Evolutionary conservation across 306 rosid genomes (phyloP).

Genomic region (Citrullus amarus): DNA sequence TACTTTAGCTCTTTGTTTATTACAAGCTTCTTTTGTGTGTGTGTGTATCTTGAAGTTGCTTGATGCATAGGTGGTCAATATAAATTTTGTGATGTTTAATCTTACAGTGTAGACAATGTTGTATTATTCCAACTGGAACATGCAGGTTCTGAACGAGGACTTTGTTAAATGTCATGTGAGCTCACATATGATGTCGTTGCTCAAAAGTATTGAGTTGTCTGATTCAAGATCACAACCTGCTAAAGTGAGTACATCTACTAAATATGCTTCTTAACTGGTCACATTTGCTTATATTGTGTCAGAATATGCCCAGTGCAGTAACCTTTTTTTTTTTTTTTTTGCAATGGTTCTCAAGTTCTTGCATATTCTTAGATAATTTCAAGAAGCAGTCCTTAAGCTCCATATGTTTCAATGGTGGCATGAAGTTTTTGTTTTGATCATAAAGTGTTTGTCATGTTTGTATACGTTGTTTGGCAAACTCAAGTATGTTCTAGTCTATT

Average conservation of each 20-base stretch:
- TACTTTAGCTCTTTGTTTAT: background rate
- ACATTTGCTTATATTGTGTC: background rate
- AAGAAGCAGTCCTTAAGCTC: background rate
- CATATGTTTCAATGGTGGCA: background rate
- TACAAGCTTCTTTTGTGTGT: background rate
- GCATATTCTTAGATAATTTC: background rate
- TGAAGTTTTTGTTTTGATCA: background rate
- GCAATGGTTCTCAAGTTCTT: background rate
- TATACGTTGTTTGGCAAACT: background rate
- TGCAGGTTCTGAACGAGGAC: conserved; percentile 72
- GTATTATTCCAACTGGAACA: conserved; percentile 7
- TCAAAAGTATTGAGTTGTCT: conserved; percentile 22
- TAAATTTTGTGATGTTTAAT: background rate
- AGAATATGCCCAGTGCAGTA: background rate
- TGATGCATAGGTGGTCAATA: background rate
- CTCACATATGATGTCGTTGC: conserved; percentile 41
- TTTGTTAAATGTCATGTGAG: conserved; percentile 62
- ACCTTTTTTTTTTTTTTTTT: background rate
- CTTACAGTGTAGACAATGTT: background rate
- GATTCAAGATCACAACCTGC: conserved; percentile 38
- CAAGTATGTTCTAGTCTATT: background rate
- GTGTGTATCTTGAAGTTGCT: too few relatives aligned
- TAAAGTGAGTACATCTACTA: conserved; percentile 40
- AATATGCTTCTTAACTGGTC: background rate
- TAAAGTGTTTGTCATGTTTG: background rate